Percentiles rank a stretch among this genome's conserved stretches.
These are phyloP conservation scores for Coemansia sp. DNA, from an alignment of 192 early-diverging fungal genomes.

Conservation along the genomic window DNA sequence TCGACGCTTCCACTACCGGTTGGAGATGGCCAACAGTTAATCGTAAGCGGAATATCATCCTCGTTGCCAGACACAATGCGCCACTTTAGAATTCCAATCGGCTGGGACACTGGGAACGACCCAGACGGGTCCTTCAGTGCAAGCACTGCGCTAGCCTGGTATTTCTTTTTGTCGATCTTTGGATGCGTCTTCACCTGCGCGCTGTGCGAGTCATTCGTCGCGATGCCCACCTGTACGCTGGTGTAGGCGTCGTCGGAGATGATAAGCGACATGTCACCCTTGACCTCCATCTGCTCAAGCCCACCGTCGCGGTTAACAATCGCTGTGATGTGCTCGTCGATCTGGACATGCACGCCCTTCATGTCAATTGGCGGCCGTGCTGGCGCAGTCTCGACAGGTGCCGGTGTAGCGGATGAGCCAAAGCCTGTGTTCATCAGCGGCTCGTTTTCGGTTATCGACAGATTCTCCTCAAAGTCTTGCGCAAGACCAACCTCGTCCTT, in stretches of 20 bases:
- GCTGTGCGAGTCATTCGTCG: constrained; percentile 58
- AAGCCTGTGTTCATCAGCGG: not conserved
- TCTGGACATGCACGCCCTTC: constrained; percentile 79
- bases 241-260: constrained; percentile 68
- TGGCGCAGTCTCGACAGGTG: constrained; percentile 6
- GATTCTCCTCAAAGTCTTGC: constrained; percentile 43
- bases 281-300: constrained; percentile 89
- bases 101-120: constrained; percentile 83
- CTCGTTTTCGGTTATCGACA: constrained; percentile 13
- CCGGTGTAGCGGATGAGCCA: not conserved
- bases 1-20: constrained; percentile 82
- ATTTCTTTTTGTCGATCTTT: constrained; percentile 91
- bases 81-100: constrained; percentile 89
- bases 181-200: constrained; percentile 98
- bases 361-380: constrained; percentile 47
- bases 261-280: constrained; percentile 83
- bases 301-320: constrained; percentile 88
- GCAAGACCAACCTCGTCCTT: constrained; percentile 77
- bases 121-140: constrained; percentile 78
- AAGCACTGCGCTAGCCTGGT: constrained; percentile 68
- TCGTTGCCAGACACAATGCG: constrained; percentile 82
- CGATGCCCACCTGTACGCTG: constrained; percentile 65
- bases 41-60: constrained; percentile 72
- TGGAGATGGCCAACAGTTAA: constrained; percentile 98
- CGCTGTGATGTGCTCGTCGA: constrained; percentile 87